A percentile compares a stretch with the other conserved stretches of the same genome.
These are phyloP conservation scores for Eutrema salsugineum DNA, from an alignment of 441 rosid species.

Conservation along the genomic window DNA sequence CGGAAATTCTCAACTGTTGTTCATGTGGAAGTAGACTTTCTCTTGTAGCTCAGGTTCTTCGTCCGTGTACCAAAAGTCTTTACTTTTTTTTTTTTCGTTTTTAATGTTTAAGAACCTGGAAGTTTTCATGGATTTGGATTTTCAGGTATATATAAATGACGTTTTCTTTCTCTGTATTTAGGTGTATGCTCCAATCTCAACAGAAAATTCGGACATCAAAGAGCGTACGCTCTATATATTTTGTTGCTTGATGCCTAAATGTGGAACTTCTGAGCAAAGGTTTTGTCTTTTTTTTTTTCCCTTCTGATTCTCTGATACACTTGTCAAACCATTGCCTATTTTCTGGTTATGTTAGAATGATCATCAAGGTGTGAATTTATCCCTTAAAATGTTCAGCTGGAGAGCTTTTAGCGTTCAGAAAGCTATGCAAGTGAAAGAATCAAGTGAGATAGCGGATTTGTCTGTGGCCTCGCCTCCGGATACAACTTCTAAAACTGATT, in stretches of 20 bases:
- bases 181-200: conserved; percentile 78
- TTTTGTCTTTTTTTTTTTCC: conserved; percentile 12
- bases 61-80: neutral
- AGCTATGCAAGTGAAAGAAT: conserved; percentile 29
- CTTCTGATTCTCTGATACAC: neutral
- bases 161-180: conserved; percentile 5
- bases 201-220: conserved; percentile 35
- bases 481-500: conserved; percentile 43
- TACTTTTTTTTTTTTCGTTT: neutral
- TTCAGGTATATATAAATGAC: neutral
- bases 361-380: neutral
- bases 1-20: conserved; percentile 44
- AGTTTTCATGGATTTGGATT: neutral
- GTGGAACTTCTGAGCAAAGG: conserved; percentile 64
- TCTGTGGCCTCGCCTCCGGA: conserved; percentile 24
- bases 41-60: conserved; percentile 71
- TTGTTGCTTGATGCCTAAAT: conserved; percentile 55
- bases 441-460: neutral
- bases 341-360: neutral
- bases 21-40: conserved; percentile 59
- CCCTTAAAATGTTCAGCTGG: conserved; percentile 50
- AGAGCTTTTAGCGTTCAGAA: conserved; percentile 76
- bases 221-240: conserved; percentile 73
- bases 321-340: neutral
- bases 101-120: neutral